phyloP scores from a whole-genome alignment of 2,329 filamentous ascomycete species.

The Fusarium palustre region DNA sequence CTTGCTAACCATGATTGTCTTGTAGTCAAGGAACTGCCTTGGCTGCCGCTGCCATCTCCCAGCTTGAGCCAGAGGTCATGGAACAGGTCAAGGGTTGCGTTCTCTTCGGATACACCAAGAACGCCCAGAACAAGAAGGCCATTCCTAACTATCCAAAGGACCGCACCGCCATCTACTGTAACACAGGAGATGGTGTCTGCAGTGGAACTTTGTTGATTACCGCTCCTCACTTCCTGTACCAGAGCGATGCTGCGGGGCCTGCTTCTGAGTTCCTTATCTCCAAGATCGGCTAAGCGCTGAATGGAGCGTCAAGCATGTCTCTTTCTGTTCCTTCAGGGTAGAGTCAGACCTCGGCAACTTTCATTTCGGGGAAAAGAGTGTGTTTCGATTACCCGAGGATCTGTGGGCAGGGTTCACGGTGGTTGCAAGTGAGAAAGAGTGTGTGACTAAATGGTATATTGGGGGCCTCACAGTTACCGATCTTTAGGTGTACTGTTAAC shows the following conservation, averaged over 20 bases:
- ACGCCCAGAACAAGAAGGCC: background rate
- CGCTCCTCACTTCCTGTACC: slow-evolving; percentile 1
- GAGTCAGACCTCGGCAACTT: background rate
- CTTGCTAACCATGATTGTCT: accelerated
- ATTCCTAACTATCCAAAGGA: background rate
- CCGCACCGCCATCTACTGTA: slow-evolving; percentile 4
- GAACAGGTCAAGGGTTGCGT: slow-evolving; percentile 10
- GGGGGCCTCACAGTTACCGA: background rate
- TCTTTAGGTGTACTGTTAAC: background rate
- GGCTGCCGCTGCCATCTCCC: background rate
- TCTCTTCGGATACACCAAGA: slow-evolving; percentile 8
- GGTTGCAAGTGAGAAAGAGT: accelerated
- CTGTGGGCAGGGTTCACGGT: background rate
- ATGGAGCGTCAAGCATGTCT: background rate
- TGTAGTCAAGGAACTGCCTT: slow-evolving; percentile 7
- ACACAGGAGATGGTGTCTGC: background rate
- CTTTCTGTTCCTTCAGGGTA: background rate
- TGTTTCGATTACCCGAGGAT: background rate
- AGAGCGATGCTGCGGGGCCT: background rate
- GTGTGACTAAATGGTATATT: background rate
- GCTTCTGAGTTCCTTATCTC: background rate
- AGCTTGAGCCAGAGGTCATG: background rate
- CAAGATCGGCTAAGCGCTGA: background rate
- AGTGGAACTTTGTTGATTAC: background rate
- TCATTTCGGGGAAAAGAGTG: background rate